phyloP scores from a whole-genome alignment of 75 land plant species.

The Pinus albicaulis region DNA sequence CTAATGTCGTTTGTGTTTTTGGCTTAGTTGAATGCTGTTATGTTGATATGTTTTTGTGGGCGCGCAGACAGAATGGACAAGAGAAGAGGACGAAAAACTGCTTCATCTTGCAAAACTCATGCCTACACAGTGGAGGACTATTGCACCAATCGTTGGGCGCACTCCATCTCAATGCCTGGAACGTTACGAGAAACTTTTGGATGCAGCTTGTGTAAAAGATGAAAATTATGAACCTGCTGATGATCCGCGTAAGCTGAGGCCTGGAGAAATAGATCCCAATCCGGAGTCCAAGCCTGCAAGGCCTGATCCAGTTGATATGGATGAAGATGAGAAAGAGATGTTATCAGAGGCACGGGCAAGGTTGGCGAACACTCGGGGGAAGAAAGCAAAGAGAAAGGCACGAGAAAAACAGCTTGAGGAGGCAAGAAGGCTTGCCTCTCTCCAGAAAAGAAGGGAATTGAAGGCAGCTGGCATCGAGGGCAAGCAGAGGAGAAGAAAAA shows the following conservation, averaged over 20 bases:
- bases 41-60: slow-evolving; percentile 1
- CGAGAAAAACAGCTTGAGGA: slow-evolving; percentile 98
- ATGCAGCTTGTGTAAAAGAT: slow-evolving; percentile 97
- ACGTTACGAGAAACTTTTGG: slow-evolving; percentile 95
- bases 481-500: slow-evolving; percentile 84
- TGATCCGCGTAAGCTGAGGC: slow-evolving; percentile 93
- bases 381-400: slow-evolving; percentile 98
- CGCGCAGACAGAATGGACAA: slow-evolving; percentile 93
- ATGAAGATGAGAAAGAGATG: slow-evolving; percentile 99
- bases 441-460: slow-evolving; percentile 94
- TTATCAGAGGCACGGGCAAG: slow-evolving; percentile 97
- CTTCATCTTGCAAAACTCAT: slow-evolving; percentile 97
- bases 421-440: slow-evolving; percentile 93
- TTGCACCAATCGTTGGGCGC: slow-evolving; percentile 96
- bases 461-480: slow-evolving; percentile 96
- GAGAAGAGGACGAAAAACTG: slow-evolving; percentile 97
- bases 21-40: background rate
- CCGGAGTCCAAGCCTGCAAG: slow-evolving; percentile 98
- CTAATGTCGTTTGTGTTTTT: slow-evolving; percentile 9
- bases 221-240: slow-evolving; percentile 94
- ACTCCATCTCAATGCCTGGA: slow-evolving; percentile 98
- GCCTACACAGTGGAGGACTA: slow-evolving; percentile 99
- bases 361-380: slow-evolving; percentile 93
- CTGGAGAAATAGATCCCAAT: slow-evolving; percentile 99
- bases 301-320: slow-evolving; percentile 99